Conservation (phyloP, 495 filamentous ascomycete genomes). For the Aspergillus avenaceus region DNA sequence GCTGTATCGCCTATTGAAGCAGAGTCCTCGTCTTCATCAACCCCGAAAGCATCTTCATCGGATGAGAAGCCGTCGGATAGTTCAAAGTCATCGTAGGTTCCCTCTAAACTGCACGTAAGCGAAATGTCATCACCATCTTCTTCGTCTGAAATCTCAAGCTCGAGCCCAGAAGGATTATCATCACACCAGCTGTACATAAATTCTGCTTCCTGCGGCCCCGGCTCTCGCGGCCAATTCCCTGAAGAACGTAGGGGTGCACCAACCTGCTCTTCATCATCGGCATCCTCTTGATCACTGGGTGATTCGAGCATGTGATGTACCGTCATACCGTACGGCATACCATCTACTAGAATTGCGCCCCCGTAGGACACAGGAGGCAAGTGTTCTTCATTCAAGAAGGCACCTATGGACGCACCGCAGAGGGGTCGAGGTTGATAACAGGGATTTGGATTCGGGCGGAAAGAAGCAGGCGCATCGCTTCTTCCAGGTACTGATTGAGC, state of each 20-base stretch:
- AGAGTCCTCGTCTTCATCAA: conserved; percentile 50
- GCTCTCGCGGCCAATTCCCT: conserved; percentile 27
- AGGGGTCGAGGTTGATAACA: conserved; percentile 69
- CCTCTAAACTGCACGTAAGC: conserved; percentile 24
- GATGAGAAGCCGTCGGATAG: conserved; percentile 46
- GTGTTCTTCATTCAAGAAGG: conserved; percentile 77
- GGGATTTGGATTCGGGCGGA: conserved; percentile 32
- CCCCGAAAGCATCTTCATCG: conserved; percentile 34
- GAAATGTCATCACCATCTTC: conserved; percentile 41
- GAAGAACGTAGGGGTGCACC: conserved; percentile 32
- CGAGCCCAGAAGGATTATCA: conserved; percentile 30
- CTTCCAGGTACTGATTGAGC: conserved; percentile 31
- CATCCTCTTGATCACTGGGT: conserved; percentile 58
- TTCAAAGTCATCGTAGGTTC: conserved; percentile 33
- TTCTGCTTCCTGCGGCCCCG: conserved; percentile 15
- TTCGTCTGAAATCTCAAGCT: conserved; percentile 47
- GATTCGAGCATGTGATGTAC: conserved; percentile 94
- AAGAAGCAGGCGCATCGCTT: conserved; percentile 27
- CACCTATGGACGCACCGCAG: conserved; percentile 90
- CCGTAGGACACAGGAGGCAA: conserved; percentile 87
- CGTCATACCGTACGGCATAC: conserved; percentile 82
- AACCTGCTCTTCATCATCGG: conserved; percentile 24
- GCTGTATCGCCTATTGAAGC: conserved; percentile 76
- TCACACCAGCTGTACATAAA: conserved; percentile 31
- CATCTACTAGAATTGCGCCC: conserved; percentile 79